These are phyloP conservation scores for Euryodendron excelsum DNA, from an alignment of 148 eudicot genomes.

Conservation along the genomic window DNA sequence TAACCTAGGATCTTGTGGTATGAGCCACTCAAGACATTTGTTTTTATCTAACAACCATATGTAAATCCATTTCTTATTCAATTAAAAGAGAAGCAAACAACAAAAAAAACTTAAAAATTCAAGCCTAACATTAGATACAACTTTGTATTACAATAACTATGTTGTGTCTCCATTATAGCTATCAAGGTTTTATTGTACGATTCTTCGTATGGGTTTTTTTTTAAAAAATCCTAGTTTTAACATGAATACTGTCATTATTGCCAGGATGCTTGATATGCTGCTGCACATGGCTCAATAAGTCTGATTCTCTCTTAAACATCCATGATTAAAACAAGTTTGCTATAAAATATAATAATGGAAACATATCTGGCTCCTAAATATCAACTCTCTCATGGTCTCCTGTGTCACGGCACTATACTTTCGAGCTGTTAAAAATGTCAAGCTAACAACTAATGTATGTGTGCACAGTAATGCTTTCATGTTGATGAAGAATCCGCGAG, in stretches of 20 bases:
- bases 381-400: background rate
- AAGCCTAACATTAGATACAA: too few species aligned
- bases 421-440: background rate
- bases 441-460: background rate
- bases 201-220: background rate
- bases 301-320: background rate
- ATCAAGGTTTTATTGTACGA: too few species aligned
- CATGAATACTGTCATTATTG: background rate
- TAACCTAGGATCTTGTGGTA: background rate
- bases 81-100: background rate
- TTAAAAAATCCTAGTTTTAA: too few species aligned
- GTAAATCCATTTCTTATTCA: background rate
- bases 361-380: too few species aligned
- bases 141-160: background rate
- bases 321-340: too few species aligned
- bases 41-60: background rate
- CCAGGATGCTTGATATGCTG: background rate
- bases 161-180: too few species aligned
- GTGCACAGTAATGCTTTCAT: background rate
- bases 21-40: background rate
- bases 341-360: too few species aligned
- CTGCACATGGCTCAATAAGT: background rate
- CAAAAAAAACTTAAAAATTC: background rate
- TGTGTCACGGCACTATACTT: background rate
- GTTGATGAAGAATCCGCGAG: background rate